phyloP scores from a whole-genome alignment of 345 rosid genomes.

The Euphorbia tirucalli region DNA sequence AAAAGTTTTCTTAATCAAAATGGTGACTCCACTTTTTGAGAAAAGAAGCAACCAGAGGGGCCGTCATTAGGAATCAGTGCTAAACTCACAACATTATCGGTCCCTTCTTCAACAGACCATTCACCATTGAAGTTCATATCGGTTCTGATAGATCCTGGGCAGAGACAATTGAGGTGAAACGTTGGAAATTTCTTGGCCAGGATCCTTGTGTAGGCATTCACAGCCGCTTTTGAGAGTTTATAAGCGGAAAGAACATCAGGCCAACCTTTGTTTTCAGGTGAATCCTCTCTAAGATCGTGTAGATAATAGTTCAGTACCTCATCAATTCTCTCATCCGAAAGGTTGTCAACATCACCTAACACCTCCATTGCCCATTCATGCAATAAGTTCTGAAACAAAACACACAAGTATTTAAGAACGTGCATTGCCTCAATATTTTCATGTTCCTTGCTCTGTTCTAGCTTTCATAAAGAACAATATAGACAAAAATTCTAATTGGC shows the following conservation, averaged over 20 bases:
- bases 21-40: background rate
- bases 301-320: too few relatives aligned
- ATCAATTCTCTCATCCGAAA: too few relatives aligned
- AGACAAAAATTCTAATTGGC: too few relatives aligned
- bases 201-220: slow-evolving; percentile 36
- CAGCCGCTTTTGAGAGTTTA: slow-evolving; percentile 23
- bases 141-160: slow-evolving; percentile 35
- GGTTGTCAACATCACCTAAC: too few relatives aligned
- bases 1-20: too few relatives aligned
- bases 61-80: slow-evolving; percentile 18
- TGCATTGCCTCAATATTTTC: background rate
- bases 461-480: too few relatives aligned
- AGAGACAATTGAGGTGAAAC: slow-evolving; percentile 24
- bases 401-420: background rate
- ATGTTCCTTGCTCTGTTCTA: too few relatives aligned
- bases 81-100: slow-evolving; percentile 6
- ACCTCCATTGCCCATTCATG: slow-evolving; percentile 26
- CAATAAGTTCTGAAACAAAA: slow-evolving; percentile 18
- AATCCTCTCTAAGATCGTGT: too few relatives aligned
- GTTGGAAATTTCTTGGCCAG: slow-evolving; percentile 17
- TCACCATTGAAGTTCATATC: slow-evolving; percentile 21
- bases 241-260: slow-evolving; percentile 19
- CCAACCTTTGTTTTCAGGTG: slow-evolving; percentile 27
- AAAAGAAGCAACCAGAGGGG: slow-evolving; percentile 23
- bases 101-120: slow-evolving; percentile 13